Evolutionary conservation across 2,329 filamentous ascomycete species (phyloP), one percentile per base, ranked within the genome.

Genomic region (Fusarium sp.): DNA sequence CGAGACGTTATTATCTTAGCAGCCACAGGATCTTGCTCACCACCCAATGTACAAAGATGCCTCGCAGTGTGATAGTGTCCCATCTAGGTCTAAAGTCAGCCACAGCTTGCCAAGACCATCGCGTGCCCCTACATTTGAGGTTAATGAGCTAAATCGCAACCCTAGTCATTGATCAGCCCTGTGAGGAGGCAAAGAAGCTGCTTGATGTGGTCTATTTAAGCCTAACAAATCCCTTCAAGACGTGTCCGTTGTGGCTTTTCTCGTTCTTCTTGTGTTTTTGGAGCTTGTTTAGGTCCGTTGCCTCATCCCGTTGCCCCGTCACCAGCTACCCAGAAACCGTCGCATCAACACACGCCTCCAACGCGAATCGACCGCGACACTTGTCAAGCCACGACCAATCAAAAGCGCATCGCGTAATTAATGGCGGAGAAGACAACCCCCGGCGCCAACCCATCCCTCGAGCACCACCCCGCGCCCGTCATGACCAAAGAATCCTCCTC

Each of bases 41-140:
- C 7, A 10, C 8, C 1, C 6, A 10, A 23, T 4, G 28, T 12
- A 1, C 6, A 7, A 6, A 7, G 11, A 8, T 18, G 30, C 11
- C 7, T n/a, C 3, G 12, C 4, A 0, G 16, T 3, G 18, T 31
- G 63, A 54, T 70, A 71, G 50, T 43, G 15, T 2, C 3, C 1
- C 10, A 70, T 54, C 54, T 15, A 2, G 0, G 4, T 1, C 6
- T 1, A 23, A 47, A 40, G 40, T 71, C 63, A 71, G 67, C 67
- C 63, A 68, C 67, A 28, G 1, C 11, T 4, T 53, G 53, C 67
- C 57, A 70, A 53, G 8, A 53, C 30, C 16, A 39, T 53, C 34
- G 58, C 27, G 36, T 40, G 34, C 53, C 67, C 61, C 67, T 65
- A 48, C 31, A 63, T 70, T 68, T 68, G 52, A 46, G 28, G n/a